Conservation (phyloP, 306 rosid genomes). For the Hippophae rhamnoides region DNA sequence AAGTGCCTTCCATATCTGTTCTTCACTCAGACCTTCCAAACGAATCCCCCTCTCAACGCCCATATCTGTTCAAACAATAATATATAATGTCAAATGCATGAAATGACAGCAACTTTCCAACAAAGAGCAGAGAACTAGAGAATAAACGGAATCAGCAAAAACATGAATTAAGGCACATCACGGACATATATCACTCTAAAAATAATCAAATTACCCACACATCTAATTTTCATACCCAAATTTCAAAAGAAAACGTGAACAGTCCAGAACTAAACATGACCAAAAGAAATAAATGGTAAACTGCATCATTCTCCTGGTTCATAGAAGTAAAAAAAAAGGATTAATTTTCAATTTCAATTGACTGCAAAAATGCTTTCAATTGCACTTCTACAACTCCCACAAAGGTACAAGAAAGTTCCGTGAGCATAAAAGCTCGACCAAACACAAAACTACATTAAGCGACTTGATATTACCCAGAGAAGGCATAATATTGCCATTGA, state of each 20-base stretch:
- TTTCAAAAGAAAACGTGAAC: not conserved
- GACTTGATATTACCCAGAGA: too few species aligned
- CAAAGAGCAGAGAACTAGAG: not conserved
- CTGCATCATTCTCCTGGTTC: not conserved
- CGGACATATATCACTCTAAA: not conserved
- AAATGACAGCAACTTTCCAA: constrained; percentile 7
- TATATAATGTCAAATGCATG: constrained; percentile 12
- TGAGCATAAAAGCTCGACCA: too few species aligned
- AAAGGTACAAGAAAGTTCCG: too few species aligned
- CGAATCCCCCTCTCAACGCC: constrained; percentile 79
- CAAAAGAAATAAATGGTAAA: not conserved
- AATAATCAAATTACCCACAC: not conserved
- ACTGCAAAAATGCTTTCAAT: not conserved
- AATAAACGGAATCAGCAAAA: not conserved
- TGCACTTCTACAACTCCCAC: too few species aligned
- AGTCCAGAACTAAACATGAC: not conserved
- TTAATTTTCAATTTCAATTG: constrained; percentile 2
- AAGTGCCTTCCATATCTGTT: constrained; percentile 70
- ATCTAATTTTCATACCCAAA: not conserved
- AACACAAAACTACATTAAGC: too few species aligned
- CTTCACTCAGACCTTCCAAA: constrained; percentile 75
- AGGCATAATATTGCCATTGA: too few species aligned
- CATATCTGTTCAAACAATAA: constrained; percentile 33
- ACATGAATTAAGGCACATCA: not conserved
- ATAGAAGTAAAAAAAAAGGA: not conserved